Evolutionary conservation across 2,329 filamentous ascomycete genomes (phyloP), one percentile per base, ranked within the genome.

Genomic region (Penicillium frequentans): DNA sequence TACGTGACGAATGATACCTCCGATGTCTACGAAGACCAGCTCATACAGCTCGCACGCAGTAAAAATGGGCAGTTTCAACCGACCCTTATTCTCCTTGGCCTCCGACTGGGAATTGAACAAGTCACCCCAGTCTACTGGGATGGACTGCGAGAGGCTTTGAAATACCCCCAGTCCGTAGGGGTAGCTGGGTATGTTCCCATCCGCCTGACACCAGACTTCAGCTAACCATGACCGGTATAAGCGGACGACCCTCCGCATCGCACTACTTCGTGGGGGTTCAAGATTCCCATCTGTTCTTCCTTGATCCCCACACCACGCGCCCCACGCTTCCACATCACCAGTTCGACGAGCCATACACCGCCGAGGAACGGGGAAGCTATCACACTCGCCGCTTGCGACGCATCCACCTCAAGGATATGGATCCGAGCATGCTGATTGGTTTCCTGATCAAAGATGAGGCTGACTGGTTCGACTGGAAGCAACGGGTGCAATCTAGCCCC

Each of bases 111-210:
- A 7, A 95, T 98, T 64, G 93, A 98, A 64, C 91, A 95, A 69
- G 89, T 98, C 65, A 99, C 92, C 1, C 90, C 90, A 0, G 91
- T 96, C 2, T 99, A 99, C 69, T 96, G 93, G 87, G 90, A 96
- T 71, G 91, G 93, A n/a, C 81, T 99, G 33, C 91, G 93, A 67
- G 84, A 89, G 21, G 85, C 90, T 21, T 78, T 99, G 52, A 90
- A 95, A 73, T 90, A 96, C 80, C 85, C 88, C 8, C 95, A 98
- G 71, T 96, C 91, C n/a, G 87, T 97, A 50, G 95, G 95, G 11
- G 96, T 99, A 62, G 95, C 95, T 68, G 95, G 92, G 91, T 95
- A 82, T 74, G 71, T 65, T 83, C 69, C 26, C 14, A 21, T n/a
- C 26, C 5, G 39, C 13, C 9, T 16, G 24, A 44, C n/a, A 45